Percentiles rank a stretch among this genome's conserved stretches.
Conservation (phyloP, 257 asterid species). For the Solanum microdontum region DNA sequence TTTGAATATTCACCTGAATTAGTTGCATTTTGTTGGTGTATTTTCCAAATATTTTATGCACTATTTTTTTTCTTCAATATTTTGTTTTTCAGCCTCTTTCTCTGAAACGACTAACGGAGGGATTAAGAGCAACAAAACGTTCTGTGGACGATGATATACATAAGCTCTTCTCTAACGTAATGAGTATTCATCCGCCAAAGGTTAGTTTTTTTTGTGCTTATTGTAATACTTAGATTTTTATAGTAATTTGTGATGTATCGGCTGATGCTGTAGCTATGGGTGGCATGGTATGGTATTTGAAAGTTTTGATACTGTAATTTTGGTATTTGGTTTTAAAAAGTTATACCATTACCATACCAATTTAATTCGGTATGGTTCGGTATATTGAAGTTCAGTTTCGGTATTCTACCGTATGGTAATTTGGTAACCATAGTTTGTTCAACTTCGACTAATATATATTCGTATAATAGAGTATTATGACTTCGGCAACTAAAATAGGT, state of each 20-base stretch:
- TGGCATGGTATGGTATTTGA: too few species aligned
- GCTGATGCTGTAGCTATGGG: neutral
- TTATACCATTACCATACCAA: too few species aligned
- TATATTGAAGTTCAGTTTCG: too few species aligned
- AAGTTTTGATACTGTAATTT: too few species aligned
- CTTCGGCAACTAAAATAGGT: too few species aligned
- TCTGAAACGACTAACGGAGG: slow-evolving; percentile 74
- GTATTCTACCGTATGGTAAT: too few species aligned
- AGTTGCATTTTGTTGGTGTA: neutral
- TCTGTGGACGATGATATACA: slow-evolving; percentile 57
- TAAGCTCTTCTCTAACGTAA: slow-evolving; percentile 66
- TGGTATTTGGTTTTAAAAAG: too few species aligned
- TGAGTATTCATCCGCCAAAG: slow-evolving; percentile 66
- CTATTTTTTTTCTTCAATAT: neutral
- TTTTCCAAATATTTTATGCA: neutral
- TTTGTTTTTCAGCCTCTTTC: slow-evolving; percentile 66
- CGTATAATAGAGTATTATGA: too few species aligned
- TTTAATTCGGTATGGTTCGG: too few species aligned
- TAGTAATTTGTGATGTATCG: neutral
- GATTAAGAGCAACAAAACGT: slow-evolving; percentile 47
- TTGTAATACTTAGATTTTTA: neutral
- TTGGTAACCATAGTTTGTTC: too few species aligned
- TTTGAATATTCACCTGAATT: neutral
- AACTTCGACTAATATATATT: too few species aligned
- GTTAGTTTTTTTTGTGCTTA: slow-evolving; percentile 21